phyloP scores from a whole-genome alignment of 257 asterid species.

The Fraxinus quadrangulata region DNA sequence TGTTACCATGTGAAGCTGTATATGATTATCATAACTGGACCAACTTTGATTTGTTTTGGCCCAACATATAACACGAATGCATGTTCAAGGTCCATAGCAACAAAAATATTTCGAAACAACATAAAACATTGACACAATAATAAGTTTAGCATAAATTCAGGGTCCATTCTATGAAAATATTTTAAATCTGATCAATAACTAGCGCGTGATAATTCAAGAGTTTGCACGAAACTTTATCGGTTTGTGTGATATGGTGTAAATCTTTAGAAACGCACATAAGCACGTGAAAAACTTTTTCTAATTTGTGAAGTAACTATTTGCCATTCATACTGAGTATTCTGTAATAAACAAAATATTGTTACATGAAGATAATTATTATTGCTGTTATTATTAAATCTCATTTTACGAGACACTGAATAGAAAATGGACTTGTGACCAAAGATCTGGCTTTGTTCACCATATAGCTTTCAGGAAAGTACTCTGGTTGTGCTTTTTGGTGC shows the following conservation, averaged over 20 bases:
- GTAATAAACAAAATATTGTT: neutral
- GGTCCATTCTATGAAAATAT: neutral
- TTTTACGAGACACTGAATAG: neutral
- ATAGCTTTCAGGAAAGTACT: conserved; percentile 6
- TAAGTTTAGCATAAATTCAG: neutral
- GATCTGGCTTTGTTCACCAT: conserved; percentile 6
- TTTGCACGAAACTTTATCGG: neutral
- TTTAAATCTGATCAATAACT: neutral
- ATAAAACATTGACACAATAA: neutral
- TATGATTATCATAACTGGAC: neutral
- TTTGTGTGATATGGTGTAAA: neutral
- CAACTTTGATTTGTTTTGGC: neutral
- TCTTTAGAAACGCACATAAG: neutral
- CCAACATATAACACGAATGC: neutral
- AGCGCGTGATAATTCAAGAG: neutral
- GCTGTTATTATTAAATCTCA: neutral
- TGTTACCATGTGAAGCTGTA: neutral
- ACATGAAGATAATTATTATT: neutral
- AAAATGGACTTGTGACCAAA: neutral
- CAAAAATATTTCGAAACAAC: neutral
- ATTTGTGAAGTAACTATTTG: neutral
- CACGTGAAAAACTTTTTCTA: neutral
- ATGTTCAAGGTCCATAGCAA: neutral
- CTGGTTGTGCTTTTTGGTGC: conserved; percentile 13
- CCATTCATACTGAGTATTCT: neutral